These are phyloP conservation scores for Aureobasidium namibiae DNA, from an alignment of 2,329 filamentous ascomycete species.

Conservation along the genomic window DNA sequence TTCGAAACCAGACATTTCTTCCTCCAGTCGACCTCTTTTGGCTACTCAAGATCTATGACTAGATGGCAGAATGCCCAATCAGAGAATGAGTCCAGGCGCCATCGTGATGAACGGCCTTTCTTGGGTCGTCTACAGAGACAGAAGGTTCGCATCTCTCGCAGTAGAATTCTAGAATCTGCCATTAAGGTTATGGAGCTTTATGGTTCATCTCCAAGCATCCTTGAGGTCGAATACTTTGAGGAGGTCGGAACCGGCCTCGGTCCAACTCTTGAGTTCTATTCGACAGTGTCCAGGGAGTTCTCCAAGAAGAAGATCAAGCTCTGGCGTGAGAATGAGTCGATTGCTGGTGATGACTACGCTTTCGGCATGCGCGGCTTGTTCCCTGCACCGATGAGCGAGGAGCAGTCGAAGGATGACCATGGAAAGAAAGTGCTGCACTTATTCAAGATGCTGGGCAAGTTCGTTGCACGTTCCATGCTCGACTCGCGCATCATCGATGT, in stretches of 20 bases:
- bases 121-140: slow-evolving; percentile 86
- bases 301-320: slow-evolving; percentile 95
- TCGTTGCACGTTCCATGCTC: slow-evolving; percentile 95
- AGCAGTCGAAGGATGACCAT: slow-evolving; percentile 63
- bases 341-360: slow-evolving; percentile 66
- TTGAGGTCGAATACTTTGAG: slow-evolving; percentile 98
- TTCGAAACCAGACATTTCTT: slow-evolving; percentile 97
- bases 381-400: slow-evolving; percentile 78
- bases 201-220: slow-evolving; percentile 86
- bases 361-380: slow-evolving; percentile 81
- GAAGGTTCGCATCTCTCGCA: slow-evolving; percentile 93
- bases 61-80: slow-evolving; percentile 91
- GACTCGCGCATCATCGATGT: slow-evolving; percentile 97
- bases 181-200: slow-evolving; percentile 99
- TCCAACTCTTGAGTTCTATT: slow-evolving; percentile 95
- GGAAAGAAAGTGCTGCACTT: slow-evolving; percentile 82
- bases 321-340: slow-evolving; percentile 84
- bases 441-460: slow-evolving; percentile 92
- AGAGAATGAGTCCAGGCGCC: slow-evolving; percentile 69
- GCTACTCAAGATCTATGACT: slow-evolving; percentile 94
- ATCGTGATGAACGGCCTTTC: slow-evolving; percentile 82
- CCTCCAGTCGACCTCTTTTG: slow-evolving; percentile 94
- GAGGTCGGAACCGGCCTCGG: slow-evolving; percentile 95
- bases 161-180: slow-evolving; percentile 92
- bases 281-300: slow-evolving; percentile 92